Conservation (phyloP, 176 grass and related monocot species). For the Chrysopogon serrulatus region DNA sequence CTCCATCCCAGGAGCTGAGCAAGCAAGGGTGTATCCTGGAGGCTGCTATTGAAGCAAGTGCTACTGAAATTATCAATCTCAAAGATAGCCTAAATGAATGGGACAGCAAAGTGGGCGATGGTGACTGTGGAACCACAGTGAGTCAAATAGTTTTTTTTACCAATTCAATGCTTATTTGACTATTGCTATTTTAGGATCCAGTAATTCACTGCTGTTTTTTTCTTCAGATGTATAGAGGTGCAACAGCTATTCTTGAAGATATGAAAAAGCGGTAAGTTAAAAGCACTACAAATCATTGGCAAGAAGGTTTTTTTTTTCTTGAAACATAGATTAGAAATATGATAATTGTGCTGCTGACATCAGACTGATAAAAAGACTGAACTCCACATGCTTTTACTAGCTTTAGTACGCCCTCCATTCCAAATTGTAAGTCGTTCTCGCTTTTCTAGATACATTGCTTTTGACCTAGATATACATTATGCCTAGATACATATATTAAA, state of each 20-base stretch:
- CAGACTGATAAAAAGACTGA: background rate
- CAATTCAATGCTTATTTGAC: background rate
- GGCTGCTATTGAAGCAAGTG: constrained; percentile 77
- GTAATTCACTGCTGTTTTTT: constrained; percentile 21
- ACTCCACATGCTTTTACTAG: background rate
- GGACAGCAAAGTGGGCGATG: constrained; percentile 98
- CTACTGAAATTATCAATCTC: constrained; percentile 74
- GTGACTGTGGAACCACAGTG: constrained; percentile 96
- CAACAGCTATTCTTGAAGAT: constrained; percentile 90
- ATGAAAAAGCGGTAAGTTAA: constrained; percentile 78
- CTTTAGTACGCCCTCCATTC: too few relatives aligned
- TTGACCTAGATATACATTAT: too few relatives aligned
- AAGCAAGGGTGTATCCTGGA: constrained; percentile 65
- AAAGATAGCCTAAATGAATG: constrained; percentile 88
- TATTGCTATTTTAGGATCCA: constrained; percentile 4
- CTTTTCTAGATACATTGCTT: too few relatives aligned
- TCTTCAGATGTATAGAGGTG: constrained; percentile 95
- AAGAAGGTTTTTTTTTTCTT: background rate
- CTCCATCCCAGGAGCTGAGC: constrained; percentile 64
- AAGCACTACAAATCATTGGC: background rate
- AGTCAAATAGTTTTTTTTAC: constrained; percentile 30
- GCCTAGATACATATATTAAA: too few relatives aligned
- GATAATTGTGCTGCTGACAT: background rate
- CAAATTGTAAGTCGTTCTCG: too few relatives aligned
- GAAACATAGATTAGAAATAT: background rate